A percentile compares a stretch with the other conserved stretches of the same genome.
Conservation (phyloP, 768 basidiomycete species). For the Scleroderma bovista region DNA sequence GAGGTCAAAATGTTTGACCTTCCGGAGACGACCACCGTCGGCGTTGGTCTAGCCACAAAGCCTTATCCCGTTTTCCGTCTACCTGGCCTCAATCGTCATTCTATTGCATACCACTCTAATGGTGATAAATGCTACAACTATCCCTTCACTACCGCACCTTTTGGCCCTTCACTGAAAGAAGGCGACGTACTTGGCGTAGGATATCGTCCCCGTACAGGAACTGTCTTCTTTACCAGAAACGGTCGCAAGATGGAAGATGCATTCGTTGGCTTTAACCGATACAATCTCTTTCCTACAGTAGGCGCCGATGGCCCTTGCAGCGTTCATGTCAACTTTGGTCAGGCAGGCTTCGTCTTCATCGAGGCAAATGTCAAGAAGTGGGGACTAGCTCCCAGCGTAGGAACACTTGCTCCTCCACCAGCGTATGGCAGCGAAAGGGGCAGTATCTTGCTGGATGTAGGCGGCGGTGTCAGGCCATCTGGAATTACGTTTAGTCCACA, state of each 20-base stretch:
- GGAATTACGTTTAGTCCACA: slow-evolving; percentile 39
- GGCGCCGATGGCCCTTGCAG: slow-evolving; percentile 96
- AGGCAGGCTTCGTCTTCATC: slow-evolving; percentile 97
- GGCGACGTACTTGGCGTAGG: slow-evolving; percentile 96
- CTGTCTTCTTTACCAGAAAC: slow-evolving; percentile 98
- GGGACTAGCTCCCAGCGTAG: slow-evolving; percentile 96
- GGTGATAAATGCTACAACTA: slow-evolving; percentile 98
- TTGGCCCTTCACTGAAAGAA: slow-evolving; percentile 82
- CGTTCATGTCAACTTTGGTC: slow-evolving; percentile 95
- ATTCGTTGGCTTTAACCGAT: slow-evolving; percentile 80
- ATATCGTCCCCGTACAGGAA: slow-evolving; percentile 92
- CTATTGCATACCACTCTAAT: slow-evolving; percentile 92
- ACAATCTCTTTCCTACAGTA: slow-evolving; percentile 96
- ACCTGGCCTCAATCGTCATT: slow-evolving; percentile 79
- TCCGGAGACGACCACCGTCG: slow-evolving; percentile 79
- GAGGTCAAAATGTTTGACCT: slow-evolving; percentile 99
- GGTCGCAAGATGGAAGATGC: slow-evolving; percentile 97
- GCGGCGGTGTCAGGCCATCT: slow-evolving; percentile 34
- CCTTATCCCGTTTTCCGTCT: slow-evolving; percentile 94
- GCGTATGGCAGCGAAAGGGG: slow-evolving; percentile 97
- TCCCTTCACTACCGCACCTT: slow-evolving; percentile 83
- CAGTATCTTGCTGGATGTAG: slow-evolving; percentile 91
- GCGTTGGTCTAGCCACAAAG: slow-evolving; percentile 93
- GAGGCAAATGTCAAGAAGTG: slow-evolving; percentile 99
- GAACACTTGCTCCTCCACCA: slow-evolving; percentile 94